Evolutionary conservation across 1,284 basidiomycete species (phyloP).

Genomic region (Neotropicomus parvogracilis): DNA sequence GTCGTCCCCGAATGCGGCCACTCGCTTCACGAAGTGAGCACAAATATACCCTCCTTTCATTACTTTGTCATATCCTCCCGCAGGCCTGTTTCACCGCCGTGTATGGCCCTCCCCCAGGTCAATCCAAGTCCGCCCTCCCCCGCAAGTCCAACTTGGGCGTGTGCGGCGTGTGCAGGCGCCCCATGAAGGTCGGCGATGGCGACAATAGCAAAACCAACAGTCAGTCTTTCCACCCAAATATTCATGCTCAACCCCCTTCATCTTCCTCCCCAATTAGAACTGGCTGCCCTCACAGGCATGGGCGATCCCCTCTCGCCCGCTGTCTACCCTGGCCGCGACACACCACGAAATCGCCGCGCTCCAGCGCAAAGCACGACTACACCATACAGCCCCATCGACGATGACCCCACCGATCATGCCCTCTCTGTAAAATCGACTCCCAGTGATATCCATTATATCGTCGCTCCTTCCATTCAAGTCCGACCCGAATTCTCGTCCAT

Average conservation of each 20-base stretch:
- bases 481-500: constrained; percentile 84
- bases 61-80: neutral
- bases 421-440: constrained; percentile 48
- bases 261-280: constrained; percentile 51
- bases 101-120: constrained; percentile 82
- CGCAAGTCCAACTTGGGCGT: constrained; percentile 84
- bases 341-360: constrained; percentile 40
- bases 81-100: constrained; percentile 95
- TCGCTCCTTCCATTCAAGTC: constrained; percentile 86
- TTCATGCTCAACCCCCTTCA: constrained; percentile 3
- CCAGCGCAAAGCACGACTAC: constrained; percentile 27
- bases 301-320: constrained; percentile 54
- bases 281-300: constrained; percentile 87
- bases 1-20: constrained; percentile 98
- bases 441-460: constrained; percentile 59
- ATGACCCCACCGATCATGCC: constrained; percentile 72
- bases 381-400: constrained; percentile 63
- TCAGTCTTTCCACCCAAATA: constrained; percentile 42
- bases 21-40: constrained; percentile 84
- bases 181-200: constrained; percentile 89
- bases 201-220: constrained; percentile 82
- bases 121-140: constrained; percentile 49
- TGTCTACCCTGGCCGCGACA: constrained; percentile 68
- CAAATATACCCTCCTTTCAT: neutral
- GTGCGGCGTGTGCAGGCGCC: constrained; percentile 92